Base-by-base conservation (phyloP, 2,329 filamentous ascomycete genomes). In the Paecilomyces variotii region DNA sequence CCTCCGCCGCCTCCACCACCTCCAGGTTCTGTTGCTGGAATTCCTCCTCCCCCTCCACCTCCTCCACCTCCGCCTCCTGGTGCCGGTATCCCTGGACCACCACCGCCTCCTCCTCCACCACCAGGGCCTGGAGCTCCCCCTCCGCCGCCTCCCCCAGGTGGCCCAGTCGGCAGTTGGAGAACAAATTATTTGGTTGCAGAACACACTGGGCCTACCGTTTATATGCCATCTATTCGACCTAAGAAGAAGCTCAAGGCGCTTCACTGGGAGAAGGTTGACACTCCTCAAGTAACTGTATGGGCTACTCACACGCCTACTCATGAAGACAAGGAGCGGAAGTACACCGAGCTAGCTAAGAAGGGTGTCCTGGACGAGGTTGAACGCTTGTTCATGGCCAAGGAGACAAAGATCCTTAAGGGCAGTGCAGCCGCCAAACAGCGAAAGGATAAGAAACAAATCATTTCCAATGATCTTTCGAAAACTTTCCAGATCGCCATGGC, bases 201-300 rank as follows among this genome's bases (percentile, higher is more conserved):
- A 32, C 79, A 80, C 59, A 82, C 84, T 61, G 72, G 81, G 4
- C 77, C 85, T 25, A 83, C 84, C 6, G 80, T 90, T 65, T 85
- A 87, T 51, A 77, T 96, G 67, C 87, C 90, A 35, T 89, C 91
- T 61, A 90, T 91, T 56, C 82, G 93, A 66, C 91, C 94, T 25
- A 97, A 97, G 84, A 97, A 96, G 86, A 99, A 97, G 82, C 90
- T 99, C 75, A 99, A 99, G 85, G 93, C 93, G 60, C 82, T 99
- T 65, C 94, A 99, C 78, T 97, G 94, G 93, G 94, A 99, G 77
- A 97, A 97, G 80, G 91, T 99, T 57, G 94, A 99, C 75, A 84
- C 89, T 56, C 90, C 91, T 25, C 86, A 94, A 72, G 89, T 91
- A 55, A 97, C 93, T 57, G 90, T 97, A 67, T 97, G 93, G 93